Evolutionary conservation across 106 monocot species (phyloP).

Genomic region (Alisma plantagoaquatica): DNA sequence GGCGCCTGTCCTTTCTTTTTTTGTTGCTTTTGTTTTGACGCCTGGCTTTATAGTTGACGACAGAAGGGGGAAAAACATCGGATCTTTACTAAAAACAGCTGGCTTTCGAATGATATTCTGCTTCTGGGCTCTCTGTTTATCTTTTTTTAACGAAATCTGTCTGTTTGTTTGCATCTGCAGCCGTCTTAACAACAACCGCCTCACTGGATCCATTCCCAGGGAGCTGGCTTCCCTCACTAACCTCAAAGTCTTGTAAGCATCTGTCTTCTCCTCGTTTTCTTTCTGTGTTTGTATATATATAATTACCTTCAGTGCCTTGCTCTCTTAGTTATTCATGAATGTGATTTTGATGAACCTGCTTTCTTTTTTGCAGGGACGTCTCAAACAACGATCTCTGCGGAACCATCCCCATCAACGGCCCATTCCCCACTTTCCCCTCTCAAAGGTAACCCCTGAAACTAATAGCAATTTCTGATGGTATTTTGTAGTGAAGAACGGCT

Average conservation of each 20-base stretch:
- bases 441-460: constrained; percentile 45
- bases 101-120: not conserved
- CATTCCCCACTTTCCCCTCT: constrained; percentile 65
- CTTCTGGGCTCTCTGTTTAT: constrained; percentile 3
- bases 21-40: not conserved
- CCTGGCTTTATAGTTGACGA: not conserved
- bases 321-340: too few relatives aligned
- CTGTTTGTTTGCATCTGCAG: constrained; percentile 16
- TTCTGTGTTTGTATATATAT: not conserved
- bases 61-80: too few relatives aligned
- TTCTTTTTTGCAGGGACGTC: constrained; percentile 55
- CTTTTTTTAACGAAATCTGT: not conserved
- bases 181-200: constrained; percentile 73
- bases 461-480: not conserved
- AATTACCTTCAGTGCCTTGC: too few relatives aligned
- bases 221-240: constrained; percentile 61
- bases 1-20: not conserved
- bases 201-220: constrained; percentile 78
- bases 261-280: not conserved
- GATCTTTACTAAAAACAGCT: not conserved
- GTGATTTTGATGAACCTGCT: not conserved
- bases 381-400: constrained; percentile 96
- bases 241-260: constrained; percentile 90
- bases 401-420: constrained; percentile 85
- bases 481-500: not conserved